phyloP scores from a whole-genome alignment of 1,139 yeast species.

The Candida labiduridarum region DNA sequence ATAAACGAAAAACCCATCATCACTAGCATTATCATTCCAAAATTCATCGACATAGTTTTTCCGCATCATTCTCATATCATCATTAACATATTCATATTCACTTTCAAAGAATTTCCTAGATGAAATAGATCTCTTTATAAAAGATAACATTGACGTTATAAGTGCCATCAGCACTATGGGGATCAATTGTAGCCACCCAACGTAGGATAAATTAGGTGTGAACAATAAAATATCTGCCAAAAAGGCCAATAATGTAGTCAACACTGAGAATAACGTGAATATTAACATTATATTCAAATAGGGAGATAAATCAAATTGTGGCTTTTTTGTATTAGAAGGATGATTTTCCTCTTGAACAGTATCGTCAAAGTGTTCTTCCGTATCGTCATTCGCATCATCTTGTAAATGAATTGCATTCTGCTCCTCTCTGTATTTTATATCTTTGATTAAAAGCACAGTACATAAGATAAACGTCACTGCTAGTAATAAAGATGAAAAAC shows the following conservation, averaged over 20 bases:
- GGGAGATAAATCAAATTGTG: constrained; percentile 27
- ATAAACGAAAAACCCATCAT: constrained; percentile 49
- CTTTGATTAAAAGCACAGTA: constrained; percentile 9
- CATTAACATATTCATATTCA: constrained; percentile 31
- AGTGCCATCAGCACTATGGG: constrained; percentile 42
- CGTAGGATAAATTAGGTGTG: constrained; percentile 40
- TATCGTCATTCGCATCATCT: background rate
- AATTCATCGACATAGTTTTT: constrained; percentile 17
- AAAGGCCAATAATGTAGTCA: constrained; percentile 42
- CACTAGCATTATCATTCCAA: constrained; percentile 37
- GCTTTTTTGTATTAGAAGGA: constrained; percentile 4
- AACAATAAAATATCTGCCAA: constrained; percentile 45
- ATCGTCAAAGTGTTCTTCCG: background rate
- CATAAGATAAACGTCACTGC: constrained; percentile 19
- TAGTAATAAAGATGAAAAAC: constrained; percentile 31
- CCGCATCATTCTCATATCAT: constrained; percentile 40
- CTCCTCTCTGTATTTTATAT: background rate
- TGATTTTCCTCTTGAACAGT: background rate
- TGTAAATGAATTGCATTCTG: background rate
- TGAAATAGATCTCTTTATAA: constrained; percentile 41
- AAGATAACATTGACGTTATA: constrained; percentile 41
- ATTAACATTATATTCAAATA: constrained; percentile 37
- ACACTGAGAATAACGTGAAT: constrained; percentile 37
- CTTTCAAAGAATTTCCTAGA: constrained; percentile 42
- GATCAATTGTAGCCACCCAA: constrained; percentile 49